A percentile compares a stretch with the other conserved stretches of the same genome.
Evolutionary conservation across 2,329 filamentous ascomycete genomes (phyloP).

Genomic region (Paecilomyces dactylethromorphus): DNA sequence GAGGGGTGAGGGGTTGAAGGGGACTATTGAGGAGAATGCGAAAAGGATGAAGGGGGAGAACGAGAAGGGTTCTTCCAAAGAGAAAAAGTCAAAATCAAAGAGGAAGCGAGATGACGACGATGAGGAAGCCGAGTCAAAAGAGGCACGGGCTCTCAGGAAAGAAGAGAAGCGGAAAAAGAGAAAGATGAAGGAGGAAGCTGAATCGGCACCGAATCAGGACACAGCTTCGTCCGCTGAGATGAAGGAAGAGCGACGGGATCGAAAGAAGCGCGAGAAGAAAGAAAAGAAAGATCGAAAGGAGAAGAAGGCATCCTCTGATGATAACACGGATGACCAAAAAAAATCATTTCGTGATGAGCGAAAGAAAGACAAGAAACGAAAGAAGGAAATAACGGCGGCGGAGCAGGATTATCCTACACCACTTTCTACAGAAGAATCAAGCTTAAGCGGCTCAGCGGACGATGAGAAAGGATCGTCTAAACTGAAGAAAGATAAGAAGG

Average conservation of each 20-base stretch:
- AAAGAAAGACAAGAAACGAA: constrained; percentile 6
- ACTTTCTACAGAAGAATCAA: constrained; percentile 17
- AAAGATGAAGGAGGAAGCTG: constrained; percentile 11
- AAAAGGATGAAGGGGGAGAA: constrained; percentile 4
- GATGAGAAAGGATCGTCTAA: not conserved
- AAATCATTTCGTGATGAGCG: constrained; percentile 3
- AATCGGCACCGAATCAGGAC: not conserved
- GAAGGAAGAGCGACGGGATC: constrained; percentile 8
- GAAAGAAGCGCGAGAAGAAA: constrained; percentile 18
- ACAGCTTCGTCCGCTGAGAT: constrained; percentile 6
- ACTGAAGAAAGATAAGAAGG: constrained; percentile 6
- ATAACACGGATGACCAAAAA: constrained; percentile 13
- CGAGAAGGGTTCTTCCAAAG: constrained; percentile 5
- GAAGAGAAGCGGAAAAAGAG: constrained; percentile 13
- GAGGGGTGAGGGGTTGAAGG: constrained; percentile 67
- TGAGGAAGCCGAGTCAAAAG: constrained; percentile 12
- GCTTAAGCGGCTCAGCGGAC: constrained; percentile 5
- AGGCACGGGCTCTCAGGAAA: constrained; percentile 30
- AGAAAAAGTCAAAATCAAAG: constrained; percentile 17
- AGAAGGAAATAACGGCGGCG: constrained; percentile 6
- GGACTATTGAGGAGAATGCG: constrained; percentile 48
- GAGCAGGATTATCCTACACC: constrained; percentile 24
- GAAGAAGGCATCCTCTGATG: constrained; percentile 11
- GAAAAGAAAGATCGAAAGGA: constrained; percentile 15
- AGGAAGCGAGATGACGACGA: constrained; percentile 29